Evolutionary conservation across 2,329 filamentous ascomycete species (phyloP).

Genomic region (Penicillium thymicola): DNA sequence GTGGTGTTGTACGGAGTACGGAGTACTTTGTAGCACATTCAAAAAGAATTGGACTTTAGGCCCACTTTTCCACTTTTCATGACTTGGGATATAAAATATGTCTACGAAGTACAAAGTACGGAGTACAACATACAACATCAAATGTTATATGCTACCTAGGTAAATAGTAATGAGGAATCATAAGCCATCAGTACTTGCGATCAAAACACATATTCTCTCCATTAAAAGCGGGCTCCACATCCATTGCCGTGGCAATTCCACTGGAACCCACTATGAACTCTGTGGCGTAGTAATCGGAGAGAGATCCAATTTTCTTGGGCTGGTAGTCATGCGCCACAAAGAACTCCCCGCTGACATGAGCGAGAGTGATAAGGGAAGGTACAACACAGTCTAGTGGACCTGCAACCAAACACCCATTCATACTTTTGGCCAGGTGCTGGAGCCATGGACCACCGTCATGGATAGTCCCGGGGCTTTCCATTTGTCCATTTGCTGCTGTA

Average conservation of each 20-base stretch:
- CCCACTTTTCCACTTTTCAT: neutral
- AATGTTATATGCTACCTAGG: neutral
- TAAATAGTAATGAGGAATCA: neutral
- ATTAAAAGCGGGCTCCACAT: slow-evolving; percentile 1
- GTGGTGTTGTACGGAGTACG: neutral
- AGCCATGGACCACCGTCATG: too few species aligned
- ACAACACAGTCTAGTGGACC: neutral
- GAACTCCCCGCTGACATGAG: slow-evolving; percentile 6
- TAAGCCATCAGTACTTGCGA: neutral
- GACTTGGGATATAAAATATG: neutral
- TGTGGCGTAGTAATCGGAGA: neutral
- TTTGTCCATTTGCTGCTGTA: slow-evolving; percentile 20
- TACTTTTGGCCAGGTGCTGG: too few species aligned
- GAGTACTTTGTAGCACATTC: neutral
- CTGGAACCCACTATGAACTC: slow-evolving; percentile 1
- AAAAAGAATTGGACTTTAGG: neutral
- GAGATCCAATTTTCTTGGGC: neutral
- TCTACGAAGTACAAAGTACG: neutral
- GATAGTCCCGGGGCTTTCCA: slow-evolving; percentile 1
- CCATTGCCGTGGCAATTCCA: neutral
- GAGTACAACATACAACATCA: neutral
- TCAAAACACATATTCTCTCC: slow-evolving; percentile 7
- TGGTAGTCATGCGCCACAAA: slow-evolving; percentile 3
- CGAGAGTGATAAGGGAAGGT: neutral
- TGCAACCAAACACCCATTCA: neutral